Evolutionary conservation across 2,329 filamentous ascomycete species (phyloP), one percentile per base, ranked within the genome.

Genomic region (Penicillium sclerotiorum): DNA sequence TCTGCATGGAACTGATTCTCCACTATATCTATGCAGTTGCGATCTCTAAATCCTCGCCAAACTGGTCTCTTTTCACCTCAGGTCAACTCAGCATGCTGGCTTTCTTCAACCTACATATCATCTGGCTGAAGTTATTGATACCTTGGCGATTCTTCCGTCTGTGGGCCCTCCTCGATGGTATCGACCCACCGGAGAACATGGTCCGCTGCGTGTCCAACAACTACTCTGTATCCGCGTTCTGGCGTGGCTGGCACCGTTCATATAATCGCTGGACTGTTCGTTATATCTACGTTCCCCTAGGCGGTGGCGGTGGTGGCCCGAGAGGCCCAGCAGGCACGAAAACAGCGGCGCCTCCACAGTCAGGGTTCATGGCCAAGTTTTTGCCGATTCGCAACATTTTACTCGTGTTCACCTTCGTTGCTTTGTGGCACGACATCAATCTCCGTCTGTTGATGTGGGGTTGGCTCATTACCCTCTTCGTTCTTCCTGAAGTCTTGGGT

Each of bases 71-170:
- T 20, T 97, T 96, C 75, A 89, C 90, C 0, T 86, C 94, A 0
- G 86, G 89, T 37, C 90, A 99, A 69, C 83, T 99, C 36, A 88
- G 85, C 65, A 85, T 99, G 76, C 81, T 99, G 11, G 94, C 90
- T 30, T 96, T 88, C 76, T 95, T 97, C 78, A 96, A 96, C 72
- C 85, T 99, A 11, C 90, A 96, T 74, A 85, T 96, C 67, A 95
- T 99, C 70, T 99, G 95, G 95, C 81, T 99, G 39, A 99, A 99
- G 70, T 84, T 99, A 1, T 84, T 99, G 4, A 84, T 99, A 7
- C 94, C 94, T 1, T 99, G 93, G 92, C 88, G 94, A n/a, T 87
- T 97, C 70, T 97, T 97, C 82, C 89, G 95, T 4, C 84, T 99
- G n/a, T 99, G 94, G 94, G 81, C 90, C 0, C 81, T 99, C 4